phyloP scores from a whole-genome alignment of 139 green algal genomes.

The Chlorella sp. region DNA sequence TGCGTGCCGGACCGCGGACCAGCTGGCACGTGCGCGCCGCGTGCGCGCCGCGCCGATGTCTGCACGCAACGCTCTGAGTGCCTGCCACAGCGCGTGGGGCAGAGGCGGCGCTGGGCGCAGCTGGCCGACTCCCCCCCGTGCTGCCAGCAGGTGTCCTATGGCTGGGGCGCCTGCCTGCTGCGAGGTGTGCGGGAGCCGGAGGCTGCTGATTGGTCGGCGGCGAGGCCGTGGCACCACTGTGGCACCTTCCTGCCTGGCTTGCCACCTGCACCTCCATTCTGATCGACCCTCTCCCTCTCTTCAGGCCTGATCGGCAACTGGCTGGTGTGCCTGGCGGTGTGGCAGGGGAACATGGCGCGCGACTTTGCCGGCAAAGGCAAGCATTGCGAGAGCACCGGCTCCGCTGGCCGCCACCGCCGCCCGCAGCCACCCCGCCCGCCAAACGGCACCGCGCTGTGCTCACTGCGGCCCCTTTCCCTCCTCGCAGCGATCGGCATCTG shows the following conservation, averaged over 20 bases:
- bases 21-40: too few species aligned
- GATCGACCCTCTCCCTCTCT: neutral
- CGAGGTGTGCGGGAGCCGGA: neutral
- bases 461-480: too few species aligned
- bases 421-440: too few species aligned
- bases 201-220: neutral
- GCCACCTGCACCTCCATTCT: neutral
- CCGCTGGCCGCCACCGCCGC: too few species aligned
- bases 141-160: neutral
- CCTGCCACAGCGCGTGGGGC: too few species aligned
- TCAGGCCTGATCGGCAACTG: conserved; percentile 30
- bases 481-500: conserved; percentile 16
- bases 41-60: too few species aligned
- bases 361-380: conserved; percentile 15
- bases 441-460: too few species aligned
- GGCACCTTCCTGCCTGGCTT: neutral
- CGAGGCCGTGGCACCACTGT: neutral
- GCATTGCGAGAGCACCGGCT: too few species aligned
- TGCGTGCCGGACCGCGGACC: too few species aligned
- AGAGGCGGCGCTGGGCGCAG: too few species aligned
- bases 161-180: conserved; percentile 1
- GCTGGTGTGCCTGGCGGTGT: conserved; percentile 33
- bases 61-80: too few species aligned
- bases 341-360: conserved; percentile 27
- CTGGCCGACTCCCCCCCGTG: too few species aligned